phyloP scores from a whole-genome alignment of 1,284 basidiomycete genomes.

The Cryptococcus hybrid region DNA sequence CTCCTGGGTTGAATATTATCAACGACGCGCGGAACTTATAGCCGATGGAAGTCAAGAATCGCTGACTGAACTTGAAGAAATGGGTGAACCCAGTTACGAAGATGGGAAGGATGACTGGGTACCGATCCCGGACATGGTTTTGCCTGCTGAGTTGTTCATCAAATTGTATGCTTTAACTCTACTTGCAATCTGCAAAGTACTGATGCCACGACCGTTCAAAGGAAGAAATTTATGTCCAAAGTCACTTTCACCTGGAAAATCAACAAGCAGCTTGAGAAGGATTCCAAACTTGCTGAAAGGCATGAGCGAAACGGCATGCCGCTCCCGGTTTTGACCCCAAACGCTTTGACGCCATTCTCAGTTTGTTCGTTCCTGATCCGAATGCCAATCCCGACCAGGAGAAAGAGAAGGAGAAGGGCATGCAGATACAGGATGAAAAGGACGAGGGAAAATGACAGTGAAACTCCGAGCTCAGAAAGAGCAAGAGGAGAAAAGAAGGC shows the following conservation, averaged over 20 bases:
- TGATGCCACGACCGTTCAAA: not conserved
- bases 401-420: not conserved
- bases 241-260: conserved; percentile 2
- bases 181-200: not conserved
- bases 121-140: conserved; percentile 15
- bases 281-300: conserved; percentile 5
- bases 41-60: conserved; percentile 1
- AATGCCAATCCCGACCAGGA: not conserved
- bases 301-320: conserved; percentile 2
- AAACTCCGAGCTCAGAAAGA: not conserved
- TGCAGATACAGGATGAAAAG: not conserved
- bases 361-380: conserved; percentile 14
- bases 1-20: conserved; percentile 19
- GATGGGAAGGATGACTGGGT: conserved; percentile 18
- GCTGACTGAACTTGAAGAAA: not conserved
- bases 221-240: conserved; percentile 9
- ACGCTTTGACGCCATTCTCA: conserved; percentile 2
- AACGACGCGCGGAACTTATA: conserved; percentile 4
- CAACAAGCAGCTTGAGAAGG: conserved; percentile 7
- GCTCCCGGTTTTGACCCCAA: not conserved
- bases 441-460: not conserved
- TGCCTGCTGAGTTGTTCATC: not conserved
- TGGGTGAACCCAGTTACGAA: conserved; percentile 1
- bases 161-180: not conserved
- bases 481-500: not conserved